Percentiles rank a stretch among this genome's conserved stretches.
These are phyloP conservation scores for Aspergillus egyptiacus DNA, from an alignment of 495 filamentous ascomycete species.

Conservation along the genomic window DNA sequence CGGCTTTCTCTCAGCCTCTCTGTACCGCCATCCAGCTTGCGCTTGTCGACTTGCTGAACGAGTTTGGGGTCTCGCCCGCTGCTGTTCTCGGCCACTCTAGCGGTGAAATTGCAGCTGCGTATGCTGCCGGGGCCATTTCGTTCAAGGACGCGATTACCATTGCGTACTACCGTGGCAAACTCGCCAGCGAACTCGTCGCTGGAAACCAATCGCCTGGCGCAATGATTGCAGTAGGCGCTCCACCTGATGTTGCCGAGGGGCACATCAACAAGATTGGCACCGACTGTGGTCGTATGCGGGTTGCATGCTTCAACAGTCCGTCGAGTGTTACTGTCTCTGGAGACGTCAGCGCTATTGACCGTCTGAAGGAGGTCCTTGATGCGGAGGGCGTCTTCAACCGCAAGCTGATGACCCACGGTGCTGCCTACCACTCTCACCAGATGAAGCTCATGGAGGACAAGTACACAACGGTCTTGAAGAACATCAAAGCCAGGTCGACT, in stretches of 20 bases:
- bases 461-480: slow-evolving; percentile 1
- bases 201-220: slow-evolving; percentile 5
- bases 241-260: slow-evolving; percentile 1
- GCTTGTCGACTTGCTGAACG: slow-evolving; percentile 18
- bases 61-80: slow-evolving; percentile 19
- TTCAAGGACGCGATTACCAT: slow-evolving; percentile 10
- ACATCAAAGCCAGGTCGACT: background rate
- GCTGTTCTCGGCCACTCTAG: slow-evolving; percentile 56
- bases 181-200: slow-evolving; percentile 6
- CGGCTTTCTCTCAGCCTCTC: slow-evolving; percentile 18
- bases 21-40: slow-evolving; percentile 28
- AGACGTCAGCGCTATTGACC: slow-evolving; percentile 5
- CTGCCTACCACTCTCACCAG: slow-evolving; percentile 10
- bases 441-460: slow-evolving; percentile 12
- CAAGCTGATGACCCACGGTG: slow-evolving; percentile 10
- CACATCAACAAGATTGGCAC: slow-evolving; percentile 5
- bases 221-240: slow-evolving; percentile 6
- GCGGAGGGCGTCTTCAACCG: slow-evolving; percentile 8
- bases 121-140: slow-evolving; percentile 6
- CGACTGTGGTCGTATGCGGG: slow-evolving; percentile 6
- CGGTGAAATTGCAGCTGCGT: slow-evolving; percentile 47
- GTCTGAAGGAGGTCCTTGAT: slow-evolving; percentile 1
- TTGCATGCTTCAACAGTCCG: slow-evolving; percentile 13
- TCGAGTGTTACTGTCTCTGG: slow-evolving; percentile 10
- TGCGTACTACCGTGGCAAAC: slow-evolving; percentile 5